Percentiles rank a stretch among this genome's conserved stretches.
phyloP scores from a whole-genome alignment of 257 asterid species.

The Plantago major region DNA sequence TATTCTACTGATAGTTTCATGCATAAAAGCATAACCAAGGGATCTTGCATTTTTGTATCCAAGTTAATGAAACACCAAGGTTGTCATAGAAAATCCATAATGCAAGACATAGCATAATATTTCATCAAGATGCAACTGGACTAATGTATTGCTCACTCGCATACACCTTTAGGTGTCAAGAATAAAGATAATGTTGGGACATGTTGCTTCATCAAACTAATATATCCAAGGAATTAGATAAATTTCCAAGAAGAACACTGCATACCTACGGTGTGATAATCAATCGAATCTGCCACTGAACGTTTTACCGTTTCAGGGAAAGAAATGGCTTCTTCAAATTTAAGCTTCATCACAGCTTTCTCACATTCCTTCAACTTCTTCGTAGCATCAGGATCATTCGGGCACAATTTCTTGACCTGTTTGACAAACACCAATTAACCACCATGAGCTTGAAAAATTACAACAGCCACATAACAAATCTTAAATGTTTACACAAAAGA shows the following conservation, averaged over 20 bases:
- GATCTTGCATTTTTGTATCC: neutral
- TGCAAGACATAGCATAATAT: neutral
- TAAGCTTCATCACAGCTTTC: constrained; percentile 91
- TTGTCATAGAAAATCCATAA: neutral
- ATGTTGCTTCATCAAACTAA: too few relatives aligned
- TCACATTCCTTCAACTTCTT: constrained; percentile 94
- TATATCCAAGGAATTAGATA: neutral
- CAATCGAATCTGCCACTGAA: constrained; percentile 78
- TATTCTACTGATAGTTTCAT: neutral
- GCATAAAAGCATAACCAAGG: neutral
- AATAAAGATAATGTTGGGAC: too few relatives aligned
- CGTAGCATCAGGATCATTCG: constrained; percentile 94
- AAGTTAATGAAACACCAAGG: neutral
- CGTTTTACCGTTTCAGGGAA: constrained; percentile 62
- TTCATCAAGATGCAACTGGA: too few relatives aligned
- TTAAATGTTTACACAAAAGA: constrained; percentile 11
- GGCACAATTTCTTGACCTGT: constrained; percentile 80
- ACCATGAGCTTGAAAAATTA: neutral
- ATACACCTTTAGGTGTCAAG: too few relatives aligned
- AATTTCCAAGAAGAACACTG: constrained; percentile 15
- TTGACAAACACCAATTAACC: constrained; percentile 3
- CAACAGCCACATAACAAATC: neutral
- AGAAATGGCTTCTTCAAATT: constrained; percentile 96
- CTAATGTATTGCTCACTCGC: too few relatives aligned
- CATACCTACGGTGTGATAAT: constrained; percentile 83